Conservation (phyloP, 495 filamentous ascomycete species). For the Penicillium egyptiacum region DNA sequence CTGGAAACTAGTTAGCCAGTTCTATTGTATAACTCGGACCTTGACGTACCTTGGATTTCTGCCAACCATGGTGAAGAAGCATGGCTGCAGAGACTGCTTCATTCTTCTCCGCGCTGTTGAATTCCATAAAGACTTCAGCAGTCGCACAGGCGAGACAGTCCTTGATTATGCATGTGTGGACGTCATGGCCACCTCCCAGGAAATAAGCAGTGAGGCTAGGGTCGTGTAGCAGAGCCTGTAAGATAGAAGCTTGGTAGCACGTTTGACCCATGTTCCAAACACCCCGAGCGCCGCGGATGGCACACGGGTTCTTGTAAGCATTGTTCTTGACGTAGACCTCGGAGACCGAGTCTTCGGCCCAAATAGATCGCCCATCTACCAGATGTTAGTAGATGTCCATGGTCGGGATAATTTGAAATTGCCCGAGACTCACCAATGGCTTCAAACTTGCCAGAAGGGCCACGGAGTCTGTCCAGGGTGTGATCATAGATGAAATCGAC, state of each 20-base stretch:
- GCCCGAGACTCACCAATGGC: conserved; percentile 26
- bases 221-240: conserved; percentile 87
- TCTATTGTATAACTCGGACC: background rate
- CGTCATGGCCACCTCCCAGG: conserved; percentile 78
- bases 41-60: conserved; percentile 24
- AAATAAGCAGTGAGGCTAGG: conserved; percentile 83
- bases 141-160: conserved; percentile 80
- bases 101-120: conserved; percentile 75
- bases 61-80: conserved; percentile 55
- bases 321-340: conserved; percentile 47
- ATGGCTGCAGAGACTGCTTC: conserved; percentile 82
- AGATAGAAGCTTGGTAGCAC: conserved; percentile 89
- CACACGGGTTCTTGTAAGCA: conserved; percentile 45
- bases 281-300: conserved; percentile 65
- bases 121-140: conserved; percentile 89
- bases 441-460: conserved; percentile 30
- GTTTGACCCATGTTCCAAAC: conserved; percentile 92
- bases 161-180: conserved; percentile 57
- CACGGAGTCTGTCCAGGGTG: conserved; percentile 66
- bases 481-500: conserved; percentile 87
- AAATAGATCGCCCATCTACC: conserved; percentile 23
- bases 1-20: conserved; percentile 50
- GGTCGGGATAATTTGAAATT: background rate
- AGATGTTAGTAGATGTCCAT: conserved; percentile 5
- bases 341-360: conserved; percentile 34